Percentiles rank a stretch among this genome's conserved stretches.
Conservation (phyloP, 2,329 filamentous ascomycete genomes). For the Penicillium sp. region DNA sequence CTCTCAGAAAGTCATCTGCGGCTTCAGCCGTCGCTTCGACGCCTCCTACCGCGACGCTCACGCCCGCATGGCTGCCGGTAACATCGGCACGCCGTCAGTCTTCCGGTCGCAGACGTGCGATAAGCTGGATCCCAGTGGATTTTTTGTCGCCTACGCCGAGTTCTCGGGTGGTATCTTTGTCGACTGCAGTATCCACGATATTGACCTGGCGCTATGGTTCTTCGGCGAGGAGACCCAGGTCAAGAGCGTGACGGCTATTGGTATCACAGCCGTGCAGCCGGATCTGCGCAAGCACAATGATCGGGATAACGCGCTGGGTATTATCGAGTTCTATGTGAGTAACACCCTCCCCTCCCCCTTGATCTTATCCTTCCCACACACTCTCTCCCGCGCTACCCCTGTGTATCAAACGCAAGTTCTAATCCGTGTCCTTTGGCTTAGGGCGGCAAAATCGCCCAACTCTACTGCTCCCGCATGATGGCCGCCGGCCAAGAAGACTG, state of each 20-base stretch:
- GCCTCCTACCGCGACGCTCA: conserved; percentile 64
- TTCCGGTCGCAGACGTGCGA: conserved; percentile 69
- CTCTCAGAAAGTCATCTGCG: conserved; percentile 62
- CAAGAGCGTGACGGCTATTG: conserved; percentile 59
- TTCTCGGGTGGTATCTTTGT: conserved; percentile 70
- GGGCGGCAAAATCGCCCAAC: conserved; percentile 61
- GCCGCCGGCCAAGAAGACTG: conserved; percentile 65
- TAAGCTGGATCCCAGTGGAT: conserved; percentile 64
- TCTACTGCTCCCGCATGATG: conserved; percentile 67
- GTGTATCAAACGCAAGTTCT: neutral
- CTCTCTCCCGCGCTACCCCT: neutral
- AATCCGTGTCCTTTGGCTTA: neutral
- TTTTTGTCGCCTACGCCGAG: conserved; percentile 68
- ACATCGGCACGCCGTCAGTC: conserved; percentile 62
- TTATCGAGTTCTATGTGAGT: conserved; percentile 67
- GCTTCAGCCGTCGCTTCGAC: conserved; percentile 68
- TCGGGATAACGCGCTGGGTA: conserved; percentile 63
- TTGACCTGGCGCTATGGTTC: conserved; percentile 67
- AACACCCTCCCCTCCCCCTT: conserved; percentile 21
- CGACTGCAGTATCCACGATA: conserved; percentile 71
- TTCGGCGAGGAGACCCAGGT: conserved; percentile 58
- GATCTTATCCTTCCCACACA: too few species aligned
- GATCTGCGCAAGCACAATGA: conserved; percentile 60
- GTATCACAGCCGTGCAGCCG: conserved; percentile 62
- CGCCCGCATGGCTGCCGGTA: conserved; percentile 53